A percentile compares a stretch with the other conserved stretches of the same genome.
phyloP scores from a whole-genome alignment of 208 protist genomes.

The Crithidia brevicula region DNA sequence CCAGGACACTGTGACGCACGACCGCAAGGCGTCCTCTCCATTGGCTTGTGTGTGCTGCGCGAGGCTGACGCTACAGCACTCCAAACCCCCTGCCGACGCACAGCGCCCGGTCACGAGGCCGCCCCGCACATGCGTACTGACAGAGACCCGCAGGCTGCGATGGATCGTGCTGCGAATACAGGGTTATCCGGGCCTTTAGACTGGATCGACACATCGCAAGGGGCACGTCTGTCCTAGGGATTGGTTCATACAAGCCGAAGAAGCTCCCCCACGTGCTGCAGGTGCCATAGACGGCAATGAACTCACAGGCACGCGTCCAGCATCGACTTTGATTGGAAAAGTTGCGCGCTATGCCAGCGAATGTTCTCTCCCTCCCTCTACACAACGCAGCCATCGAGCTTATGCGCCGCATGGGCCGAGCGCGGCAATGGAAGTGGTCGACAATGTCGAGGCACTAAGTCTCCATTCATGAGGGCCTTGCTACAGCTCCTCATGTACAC shows the following conservation, averaged over 20 bases:
- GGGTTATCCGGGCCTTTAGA: neutral
- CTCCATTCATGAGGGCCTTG: neutral
- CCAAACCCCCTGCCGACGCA: no score
- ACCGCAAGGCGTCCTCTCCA: neutral
- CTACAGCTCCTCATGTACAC: neutral
- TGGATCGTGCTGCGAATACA: neutral
- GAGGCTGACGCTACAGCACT: neutral
- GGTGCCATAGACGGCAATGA: neutral
- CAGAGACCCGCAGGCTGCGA: neutral
- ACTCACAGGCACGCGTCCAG: neutral
- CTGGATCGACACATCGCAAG: neutral
- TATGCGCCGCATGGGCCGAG: neutral
- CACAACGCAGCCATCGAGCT: neutral
- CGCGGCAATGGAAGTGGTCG: constrained; percentile 5
- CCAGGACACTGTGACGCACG: neutral
- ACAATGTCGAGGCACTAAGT: neutral
- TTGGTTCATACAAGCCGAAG: neutral
- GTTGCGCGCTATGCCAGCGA: neutral
- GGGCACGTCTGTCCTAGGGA: neutral
- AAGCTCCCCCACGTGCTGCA: neutral
- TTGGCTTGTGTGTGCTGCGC: neutral
- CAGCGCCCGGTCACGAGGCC: neutral
- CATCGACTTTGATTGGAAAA: neutral
- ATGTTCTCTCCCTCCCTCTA: neutral
- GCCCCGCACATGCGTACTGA: neutral